phyloP scores from a whole-genome alignment of 108 stramenopile species.

The Mediolabrus comicus region DNA sequence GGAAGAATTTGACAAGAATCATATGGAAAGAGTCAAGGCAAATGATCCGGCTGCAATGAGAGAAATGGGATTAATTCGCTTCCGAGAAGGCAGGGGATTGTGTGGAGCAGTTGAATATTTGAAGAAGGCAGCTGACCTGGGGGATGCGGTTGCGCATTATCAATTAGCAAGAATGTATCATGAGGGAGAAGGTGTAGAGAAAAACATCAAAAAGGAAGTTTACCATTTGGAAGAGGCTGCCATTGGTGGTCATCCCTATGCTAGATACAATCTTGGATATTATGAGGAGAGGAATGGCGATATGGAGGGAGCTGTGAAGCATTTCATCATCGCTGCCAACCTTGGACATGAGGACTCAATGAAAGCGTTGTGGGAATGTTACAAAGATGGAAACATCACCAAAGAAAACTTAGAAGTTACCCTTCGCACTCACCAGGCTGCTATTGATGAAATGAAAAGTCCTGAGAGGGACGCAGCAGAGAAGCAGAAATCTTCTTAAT shows the following conservation, averaged over 20 bases:
- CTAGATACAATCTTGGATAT: background rate
- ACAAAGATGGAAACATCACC: background rate
- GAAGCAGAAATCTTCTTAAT: too few relatives aligned
- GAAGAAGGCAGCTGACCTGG: background rate
- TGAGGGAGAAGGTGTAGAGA: background rate
- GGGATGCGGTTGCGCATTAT: background rate
- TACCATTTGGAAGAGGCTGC: conserved; percentile 1
- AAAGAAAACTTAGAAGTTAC: background rate
- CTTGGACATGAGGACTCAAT: background rate
- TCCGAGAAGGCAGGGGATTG: too few relatives aligned
- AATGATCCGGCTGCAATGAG: background rate
- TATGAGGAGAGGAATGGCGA: background rate
- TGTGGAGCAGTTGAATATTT: background rate
- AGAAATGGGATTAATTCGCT: background rate
- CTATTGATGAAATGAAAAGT: background rate
- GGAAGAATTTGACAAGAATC: background rate
- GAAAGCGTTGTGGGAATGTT: background rate
- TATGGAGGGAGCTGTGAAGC: background rate
- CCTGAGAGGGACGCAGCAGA: background rate
- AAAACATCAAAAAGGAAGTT: background rate
- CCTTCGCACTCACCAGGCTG: background rate
- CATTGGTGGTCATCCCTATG: background rate
- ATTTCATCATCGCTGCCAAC: background rate
- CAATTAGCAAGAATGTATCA: background rate
- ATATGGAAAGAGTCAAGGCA: background rate